phyloP scores from a whole-genome alignment of 1,139 yeast genomes.

The Lodderomyces parapsilosis region DNA sequence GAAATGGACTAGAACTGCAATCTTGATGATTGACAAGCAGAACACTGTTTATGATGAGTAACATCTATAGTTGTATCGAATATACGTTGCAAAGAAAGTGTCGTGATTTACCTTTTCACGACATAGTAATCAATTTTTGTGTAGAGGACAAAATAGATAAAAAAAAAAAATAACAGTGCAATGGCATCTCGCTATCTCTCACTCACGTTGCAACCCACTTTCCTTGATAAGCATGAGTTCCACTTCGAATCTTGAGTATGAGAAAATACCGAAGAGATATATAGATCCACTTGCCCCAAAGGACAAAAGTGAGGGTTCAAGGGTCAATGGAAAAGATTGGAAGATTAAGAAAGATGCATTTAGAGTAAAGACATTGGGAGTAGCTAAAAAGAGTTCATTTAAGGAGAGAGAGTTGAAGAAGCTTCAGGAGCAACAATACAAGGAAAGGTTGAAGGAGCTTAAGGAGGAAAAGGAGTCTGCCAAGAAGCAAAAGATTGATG shows the following conservation, averaged over 20 bases:
- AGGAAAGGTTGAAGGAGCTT: constrained; percentile 54
- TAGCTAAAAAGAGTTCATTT: constrained; percentile 21
- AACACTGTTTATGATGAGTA: constrained; percentile 26
- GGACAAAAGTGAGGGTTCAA: constrained; percentile 40
- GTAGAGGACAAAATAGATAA: background rate
- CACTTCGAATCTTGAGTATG: constrained; percentile 21
- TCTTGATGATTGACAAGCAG: constrained; percentile 43
- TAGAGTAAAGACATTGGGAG: constrained; percentile 38
- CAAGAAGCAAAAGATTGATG: constrained; percentile 49
- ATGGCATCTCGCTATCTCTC: background rate
- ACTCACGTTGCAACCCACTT: background rate
- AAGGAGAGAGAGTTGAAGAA: constrained; percentile 35
- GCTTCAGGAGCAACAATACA: constrained; percentile 43
- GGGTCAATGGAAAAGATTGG: constrained; percentile 59
- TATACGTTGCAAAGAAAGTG: background rate
- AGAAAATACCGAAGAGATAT: constrained; percentile 30
- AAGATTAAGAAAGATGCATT: constrained; percentile 54
- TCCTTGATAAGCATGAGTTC: constrained; percentile 23
- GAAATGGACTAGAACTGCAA: constrained; percentile 50
- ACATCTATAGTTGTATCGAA: background rate
- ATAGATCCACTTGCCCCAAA: constrained; percentile 25
- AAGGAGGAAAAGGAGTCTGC: constrained; percentile 62
- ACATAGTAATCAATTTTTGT: no score
- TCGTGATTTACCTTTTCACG: background rate
- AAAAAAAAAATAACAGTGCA: constrained; percentile 3